A percentile compares a stretch with the other conserved stretches of the same genome.
phyloP scores from a whole-genome alignment of 2,329 filamentous ascomycete genomes.

The Emmonsiellopsis sp. region DNA sequence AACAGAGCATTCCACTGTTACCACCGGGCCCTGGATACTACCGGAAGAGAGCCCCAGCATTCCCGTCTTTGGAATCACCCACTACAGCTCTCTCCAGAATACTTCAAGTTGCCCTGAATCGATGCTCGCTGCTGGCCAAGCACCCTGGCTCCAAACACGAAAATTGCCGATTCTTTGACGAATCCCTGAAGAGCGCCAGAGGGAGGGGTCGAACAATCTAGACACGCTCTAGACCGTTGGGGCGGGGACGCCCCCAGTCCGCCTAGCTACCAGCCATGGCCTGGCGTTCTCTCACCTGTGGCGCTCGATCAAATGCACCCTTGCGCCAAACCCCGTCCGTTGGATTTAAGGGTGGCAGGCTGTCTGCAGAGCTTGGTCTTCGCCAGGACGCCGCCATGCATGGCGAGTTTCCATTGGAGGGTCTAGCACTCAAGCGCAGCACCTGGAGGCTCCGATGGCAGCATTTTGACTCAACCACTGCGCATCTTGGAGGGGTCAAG shows the following conservation, averaged over 20 bases:
- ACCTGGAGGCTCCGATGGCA: neutral
- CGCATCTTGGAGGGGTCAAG: neutral
- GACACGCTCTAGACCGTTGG: slow-evolving; percentile 2
- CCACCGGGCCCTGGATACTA: too few species aligned
- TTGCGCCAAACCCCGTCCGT: slow-evolving; percentile 6
- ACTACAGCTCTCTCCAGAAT: too few species aligned
- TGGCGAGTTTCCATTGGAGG: neutral
- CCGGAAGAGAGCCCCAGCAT: too few species aligned
- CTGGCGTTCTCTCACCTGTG: neutral
- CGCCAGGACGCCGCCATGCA: neutral
- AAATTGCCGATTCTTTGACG: neutral
- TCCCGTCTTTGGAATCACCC: too few species aligned
- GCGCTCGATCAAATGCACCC: slow-evolving; percentile 4
- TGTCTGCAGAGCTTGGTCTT: neutral
- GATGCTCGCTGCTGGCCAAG: too few species aligned
- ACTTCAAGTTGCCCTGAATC: too few species aligned
- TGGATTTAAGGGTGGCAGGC: slow-evolving; percentile 4
- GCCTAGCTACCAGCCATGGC: neutral
- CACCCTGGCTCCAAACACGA: neutral
- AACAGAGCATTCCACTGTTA: too few species aligned
- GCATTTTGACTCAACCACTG: neutral
- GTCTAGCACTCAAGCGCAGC: neutral
- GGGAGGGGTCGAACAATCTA: slow-evolving; percentile 4
- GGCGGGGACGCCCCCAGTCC: neutral
- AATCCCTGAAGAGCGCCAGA: neutral